Evolutionary conservation across 768 basidiomycete species (phyloP), one percentile per base, ranked within the genome.

Genomic region (Tylopilus sp.): DNA sequence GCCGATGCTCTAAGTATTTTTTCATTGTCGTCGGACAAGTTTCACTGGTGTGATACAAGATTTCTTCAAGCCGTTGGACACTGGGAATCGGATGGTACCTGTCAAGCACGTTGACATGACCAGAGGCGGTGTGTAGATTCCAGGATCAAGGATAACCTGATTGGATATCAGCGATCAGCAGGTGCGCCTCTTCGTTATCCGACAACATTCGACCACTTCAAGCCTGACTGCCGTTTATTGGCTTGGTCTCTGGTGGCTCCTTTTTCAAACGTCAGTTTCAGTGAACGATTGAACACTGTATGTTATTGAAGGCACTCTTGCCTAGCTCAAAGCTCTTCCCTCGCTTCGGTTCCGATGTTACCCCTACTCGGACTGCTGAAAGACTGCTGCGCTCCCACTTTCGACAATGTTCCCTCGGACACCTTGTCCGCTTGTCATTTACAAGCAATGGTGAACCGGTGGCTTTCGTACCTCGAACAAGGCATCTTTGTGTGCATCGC

Each of bases 331-430:
- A n/a, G n/a, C n/a, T n/a, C n/a, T n/a, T 97, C 46, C 95, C 95
- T 0, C 98, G 95, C 93, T 99, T 98, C 65, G 95, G 97, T 41
- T 93, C 90, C 11, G 92, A 97, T 66, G 93, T 95, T 25, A 88
- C 90, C 4, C 94, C 95, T 1, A 72, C n/a, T n/a, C 77, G 22
- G 95, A 99, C 67, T 97, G 97, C 67, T 58, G 65, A 22, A 68
- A 73, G 44, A 79, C 82, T 0, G 76, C 95, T 50, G 46, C 65
- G 2, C 74, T 74, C 7, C 73, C 94, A 1, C 76, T 86, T 40
- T 73, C 80, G 2, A 26, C 66, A 1, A 71, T 80, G 10, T 93
- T 95, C 74, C 83, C 86, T 62, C 50, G 67, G 11, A 55, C 50
- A n/a, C 11, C 64, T 28, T n/a, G n/a, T n/a, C n/a, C n/a, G n/a